A percentile compares a stretch with the other conserved stretches of the same genome.
phyloP scores from a whole-genome alignment of 257 asterid genomes.

The Penstemon eatonii region DNA sequence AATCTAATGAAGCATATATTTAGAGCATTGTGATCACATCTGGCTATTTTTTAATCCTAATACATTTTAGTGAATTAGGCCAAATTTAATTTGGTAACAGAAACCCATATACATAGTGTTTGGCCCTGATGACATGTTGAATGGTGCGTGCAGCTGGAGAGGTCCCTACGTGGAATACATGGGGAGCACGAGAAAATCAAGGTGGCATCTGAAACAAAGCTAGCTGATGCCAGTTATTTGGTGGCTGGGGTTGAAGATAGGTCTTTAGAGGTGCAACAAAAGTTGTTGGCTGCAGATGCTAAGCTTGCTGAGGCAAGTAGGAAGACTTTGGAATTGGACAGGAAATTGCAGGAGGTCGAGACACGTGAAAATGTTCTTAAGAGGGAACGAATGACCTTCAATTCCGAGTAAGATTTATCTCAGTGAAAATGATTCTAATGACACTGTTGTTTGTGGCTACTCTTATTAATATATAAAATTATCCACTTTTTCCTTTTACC shows the following conservation, averaged over 20 bases:
- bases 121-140: constrained; percentile 20
- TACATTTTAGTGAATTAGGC: neutral
- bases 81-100: neutral
- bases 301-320: constrained; percentile 82
- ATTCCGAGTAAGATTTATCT: constrained; percentile 62
- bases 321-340: constrained; percentile 71
- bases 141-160: constrained; percentile 59
- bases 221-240: constrained; percentile 67
- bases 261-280: constrained; percentile 68
- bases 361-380: constrained; percentile 70
- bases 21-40: neutral
- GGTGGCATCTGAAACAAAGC: constrained; percentile 55
- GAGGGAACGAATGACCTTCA: constrained; percentile 71
- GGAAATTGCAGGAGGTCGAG: constrained; percentile 77
- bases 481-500: constrained; percentile 16
- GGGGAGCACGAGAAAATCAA: constrained; percentile 56
- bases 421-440: neutral
- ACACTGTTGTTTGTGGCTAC: neutral
- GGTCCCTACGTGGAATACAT: constrained; percentile 55
- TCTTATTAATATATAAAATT: neutral
- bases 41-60: neutral
- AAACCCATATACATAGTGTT: constrained; percentile 1
- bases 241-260: constrained; percentile 59
- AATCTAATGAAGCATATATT: neutral
- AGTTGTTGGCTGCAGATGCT: constrained; percentile 72